Evolutionary conservation across 2,329 filamentous ascomycete species (phyloP), one percentile per base, ranked within the genome.

Genomic region (Catunica adiposa): DNA sequence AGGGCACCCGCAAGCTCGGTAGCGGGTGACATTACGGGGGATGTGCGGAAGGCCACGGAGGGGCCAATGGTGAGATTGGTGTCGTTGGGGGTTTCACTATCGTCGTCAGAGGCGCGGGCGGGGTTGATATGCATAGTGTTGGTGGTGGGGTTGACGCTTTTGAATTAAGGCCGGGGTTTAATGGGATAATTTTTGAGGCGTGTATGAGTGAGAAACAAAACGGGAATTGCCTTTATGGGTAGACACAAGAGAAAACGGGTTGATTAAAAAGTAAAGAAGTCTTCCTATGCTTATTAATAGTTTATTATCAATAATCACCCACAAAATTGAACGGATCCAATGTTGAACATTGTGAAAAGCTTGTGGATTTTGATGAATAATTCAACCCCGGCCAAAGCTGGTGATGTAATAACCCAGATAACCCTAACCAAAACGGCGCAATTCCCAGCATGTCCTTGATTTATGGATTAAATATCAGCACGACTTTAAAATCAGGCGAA

Each of bases 71-170:
- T 51, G n/a, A 57, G 46, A 17, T 54, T 46, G 20, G 34, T 29
- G 5, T 54, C 56, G 15, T 23, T 38, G 22, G 23, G 22, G 15
- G 50, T 31, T 26, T 57, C 51, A 25, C 38, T 37, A 20, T 58
- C 53, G 25, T 55, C 17, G 38, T 52, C 29, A 20, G 48, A 46
- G 42, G 29, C 17, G 42, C 53, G 53, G 29, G 54, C 47, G 17
- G 53, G 29, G 20, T 58, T 40, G 44, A 58, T 58, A 42, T 58
- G 53, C 56, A 58, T 56, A 15, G 22, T 54, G 29, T 6, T 55
- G 15, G 23, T 14, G 17, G 11, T 2, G 8, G 15, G 14, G 4
- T 3, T 23, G n/a, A 52, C 14, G 22, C 9, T 17, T 37, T 22
- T 52, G 31, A 11, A 17, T 3, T 14, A 37, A 5, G 22, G 20